phyloP scores from a whole-genome alignment of 2,329 filamentous ascomycete species.

The Clonostachys rosea region DNA sequence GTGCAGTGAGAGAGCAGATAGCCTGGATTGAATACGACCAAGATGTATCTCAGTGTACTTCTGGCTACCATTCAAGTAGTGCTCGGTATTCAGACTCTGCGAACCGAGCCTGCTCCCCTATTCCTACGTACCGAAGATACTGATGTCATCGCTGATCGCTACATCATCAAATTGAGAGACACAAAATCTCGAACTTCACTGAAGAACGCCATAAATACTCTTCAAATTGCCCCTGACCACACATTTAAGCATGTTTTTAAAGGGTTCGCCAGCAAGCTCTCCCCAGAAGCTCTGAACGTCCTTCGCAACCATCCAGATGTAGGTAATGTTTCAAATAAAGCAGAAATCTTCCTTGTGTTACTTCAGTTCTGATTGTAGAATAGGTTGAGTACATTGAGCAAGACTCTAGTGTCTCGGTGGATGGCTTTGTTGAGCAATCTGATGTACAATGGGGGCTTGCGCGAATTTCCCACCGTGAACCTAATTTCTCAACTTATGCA shows the following conservation, averaged over 20 bases:
- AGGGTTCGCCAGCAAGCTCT: constrained; percentile 48
- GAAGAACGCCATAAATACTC: constrained; percentile 43
- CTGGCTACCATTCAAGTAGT: too few species aligned
- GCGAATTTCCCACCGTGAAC: constrained; percentile 41
- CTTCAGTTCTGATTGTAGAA: constrained; percentile 30
- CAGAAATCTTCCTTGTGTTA: constrained; percentile 44
- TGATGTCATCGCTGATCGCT: constrained; percentile 49
- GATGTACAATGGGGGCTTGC: constrained; percentile 48
- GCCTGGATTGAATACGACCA: too few species aligned
- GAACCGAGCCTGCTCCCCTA: constrained; percentile 21
- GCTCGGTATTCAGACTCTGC: constrained; percentile 5
- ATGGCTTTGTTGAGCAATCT: constrained; percentile 40
- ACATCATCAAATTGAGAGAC: constrained; percentile 62
- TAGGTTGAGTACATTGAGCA: constrained; percentile 51
- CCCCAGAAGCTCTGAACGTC: constrained; percentile 45
- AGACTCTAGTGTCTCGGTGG: constrained; percentile 40
- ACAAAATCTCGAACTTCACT: constrained; percentile 37
- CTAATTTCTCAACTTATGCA: constrained; percentile 24
- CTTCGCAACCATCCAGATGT: constrained; percentile 42
- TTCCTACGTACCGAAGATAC: constrained; percentile 26
- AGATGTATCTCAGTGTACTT: too few species aligned
- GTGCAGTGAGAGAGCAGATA: too few species aligned
- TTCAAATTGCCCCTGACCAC: constrained; percentile 15
- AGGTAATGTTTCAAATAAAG: constrained; percentile 41
- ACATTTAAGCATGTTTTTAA: constrained; percentile 33